phyloP scores from a whole-genome alignment of 108 stramenopile species.

The Cyclotella cryptica region DNA sequence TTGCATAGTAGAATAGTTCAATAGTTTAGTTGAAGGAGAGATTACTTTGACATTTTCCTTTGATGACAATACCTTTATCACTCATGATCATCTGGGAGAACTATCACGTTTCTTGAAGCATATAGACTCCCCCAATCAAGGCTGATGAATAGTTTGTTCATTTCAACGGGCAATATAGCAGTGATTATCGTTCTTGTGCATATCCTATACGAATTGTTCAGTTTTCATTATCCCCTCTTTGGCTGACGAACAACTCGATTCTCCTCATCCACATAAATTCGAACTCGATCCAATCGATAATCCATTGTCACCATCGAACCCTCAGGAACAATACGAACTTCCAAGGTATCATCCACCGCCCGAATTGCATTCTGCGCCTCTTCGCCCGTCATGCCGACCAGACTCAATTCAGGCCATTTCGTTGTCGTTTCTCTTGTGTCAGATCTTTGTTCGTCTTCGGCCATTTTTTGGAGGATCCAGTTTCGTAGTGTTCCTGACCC shows the following conservation, averaged over 20 bases:
- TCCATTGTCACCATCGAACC: conserved; percentile 67
- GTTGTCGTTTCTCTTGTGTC: neutral
- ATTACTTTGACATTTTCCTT: too few species aligned
- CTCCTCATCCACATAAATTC: conserved; percentile 60
- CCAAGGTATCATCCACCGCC: neutral
- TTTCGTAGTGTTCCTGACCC: conserved; percentile 32
- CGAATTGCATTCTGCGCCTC: conserved; percentile 46
- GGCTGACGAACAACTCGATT: conserved; percentile 52
- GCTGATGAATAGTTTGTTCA: too few species aligned
- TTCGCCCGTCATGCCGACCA: conserved; percentile 56
- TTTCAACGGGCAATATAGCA: too few species aligned
- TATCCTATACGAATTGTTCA: too few species aligned
- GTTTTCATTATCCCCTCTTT: conserved; percentile 11
- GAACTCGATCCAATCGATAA: conserved; percentile 63
- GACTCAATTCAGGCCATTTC: conserved; percentile 17
- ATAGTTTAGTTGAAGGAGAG: too few species aligned
- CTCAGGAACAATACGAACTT: conserved; percentile 45
- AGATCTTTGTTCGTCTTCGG: conserved; percentile 11
- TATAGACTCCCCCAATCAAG: too few species aligned
- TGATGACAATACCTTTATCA: too few species aligned
- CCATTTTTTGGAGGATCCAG: conserved; percentile 43
- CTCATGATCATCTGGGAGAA: too few species aligned
- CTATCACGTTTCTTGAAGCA: too few species aligned
- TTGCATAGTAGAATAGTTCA: neutral
- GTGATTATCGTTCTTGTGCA: too few species aligned